Conservation (phyloP, 78 protist species). For the Isochrysis galbana region DNA sequence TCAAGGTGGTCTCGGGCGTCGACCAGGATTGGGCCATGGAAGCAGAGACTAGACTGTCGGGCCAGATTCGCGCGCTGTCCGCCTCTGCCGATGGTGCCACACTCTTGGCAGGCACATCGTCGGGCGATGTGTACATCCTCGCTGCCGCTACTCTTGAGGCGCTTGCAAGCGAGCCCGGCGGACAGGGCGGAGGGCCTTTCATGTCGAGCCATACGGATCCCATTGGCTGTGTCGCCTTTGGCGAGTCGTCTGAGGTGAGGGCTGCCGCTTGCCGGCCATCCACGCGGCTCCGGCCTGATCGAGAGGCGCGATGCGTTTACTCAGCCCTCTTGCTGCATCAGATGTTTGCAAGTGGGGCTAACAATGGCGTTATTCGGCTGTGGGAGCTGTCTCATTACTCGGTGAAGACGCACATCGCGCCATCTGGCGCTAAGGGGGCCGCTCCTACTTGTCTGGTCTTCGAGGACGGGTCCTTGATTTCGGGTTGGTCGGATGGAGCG, state of each 20-base stretch:
- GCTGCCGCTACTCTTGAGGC: background rate
- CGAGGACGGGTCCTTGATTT: background rate
- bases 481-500: background rate
- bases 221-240: background rate
- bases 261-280: no score
- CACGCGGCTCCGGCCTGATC: no score
- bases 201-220: background rate
- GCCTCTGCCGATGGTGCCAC: background rate
- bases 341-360: background rate
- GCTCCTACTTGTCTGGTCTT: background rate
- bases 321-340: no score
- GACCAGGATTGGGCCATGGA: background rate
- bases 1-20: background rate
- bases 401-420: background rate
- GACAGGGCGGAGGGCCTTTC: background rate
- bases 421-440: background rate
- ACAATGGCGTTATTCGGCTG: background rate
- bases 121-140: background rate
- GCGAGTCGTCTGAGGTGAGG: background rate
- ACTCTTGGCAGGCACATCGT: background rate
- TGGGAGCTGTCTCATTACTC: slow-evolving; percentile 20
- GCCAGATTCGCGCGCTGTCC: background rate
- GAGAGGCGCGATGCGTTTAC: no score
- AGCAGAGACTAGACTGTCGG: background rate
- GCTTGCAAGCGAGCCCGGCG: background rate